Evolutionary conservation across 2,329 filamentous ascomycete species (phyloP).

Genomic region (Scedosporium apiospermum): DNA sequence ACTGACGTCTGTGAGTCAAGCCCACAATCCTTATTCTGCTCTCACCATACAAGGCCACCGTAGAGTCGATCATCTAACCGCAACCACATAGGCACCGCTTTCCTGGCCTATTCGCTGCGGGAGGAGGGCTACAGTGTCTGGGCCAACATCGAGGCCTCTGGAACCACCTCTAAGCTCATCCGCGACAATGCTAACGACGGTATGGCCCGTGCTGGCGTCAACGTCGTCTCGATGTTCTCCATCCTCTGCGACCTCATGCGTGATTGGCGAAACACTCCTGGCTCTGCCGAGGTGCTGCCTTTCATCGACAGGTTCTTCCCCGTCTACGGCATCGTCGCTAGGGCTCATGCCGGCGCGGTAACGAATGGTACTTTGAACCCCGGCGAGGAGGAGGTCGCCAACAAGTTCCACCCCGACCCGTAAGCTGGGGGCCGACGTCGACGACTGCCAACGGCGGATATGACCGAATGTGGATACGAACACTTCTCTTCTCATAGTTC

Average conservation of each 20-base stretch:
- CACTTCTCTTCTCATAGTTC: too few species aligned
- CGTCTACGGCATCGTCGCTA: slow-evolving; percentile 53
- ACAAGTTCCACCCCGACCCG: too few species aligned
- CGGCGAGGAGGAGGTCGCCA: slow-evolving; percentile 33
- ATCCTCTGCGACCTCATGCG: slow-evolving; percentile 62
- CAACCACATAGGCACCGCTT: slow-evolving; percentile 26
- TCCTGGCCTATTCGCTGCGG: slow-evolving; percentile 60
- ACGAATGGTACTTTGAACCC: slow-evolving; percentile 48
- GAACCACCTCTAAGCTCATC: slow-evolving; percentile 52
- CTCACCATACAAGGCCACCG: slow-evolving; percentile 30
- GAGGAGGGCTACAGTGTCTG: slow-evolving; percentile 64
- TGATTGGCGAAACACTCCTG: slow-evolving; percentile 52
- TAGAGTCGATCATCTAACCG: not conserved
- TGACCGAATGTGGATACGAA: too few species aligned
- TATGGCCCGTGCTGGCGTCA: slow-evolving; percentile 58
- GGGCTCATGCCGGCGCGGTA: slow-evolving; percentile 51
- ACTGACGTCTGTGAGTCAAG: slow-evolving; percentile 64
- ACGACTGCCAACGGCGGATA: too few species aligned
- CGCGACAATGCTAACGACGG: slow-evolving; percentile 56
- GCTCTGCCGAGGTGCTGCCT: slow-evolving; percentile 47
- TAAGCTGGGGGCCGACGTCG: too few species aligned
- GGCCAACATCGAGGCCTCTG: slow-evolving; percentile 62
- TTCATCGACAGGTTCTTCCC: slow-evolving; percentile 57
- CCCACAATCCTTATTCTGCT: slow-evolving; percentile 55
- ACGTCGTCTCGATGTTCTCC: slow-evolving; percentile 51